Evolutionary conservation across 2,329 filamentous ascomycete genomes (phyloP).

Genomic region (Penicillium sp.): DNA sequence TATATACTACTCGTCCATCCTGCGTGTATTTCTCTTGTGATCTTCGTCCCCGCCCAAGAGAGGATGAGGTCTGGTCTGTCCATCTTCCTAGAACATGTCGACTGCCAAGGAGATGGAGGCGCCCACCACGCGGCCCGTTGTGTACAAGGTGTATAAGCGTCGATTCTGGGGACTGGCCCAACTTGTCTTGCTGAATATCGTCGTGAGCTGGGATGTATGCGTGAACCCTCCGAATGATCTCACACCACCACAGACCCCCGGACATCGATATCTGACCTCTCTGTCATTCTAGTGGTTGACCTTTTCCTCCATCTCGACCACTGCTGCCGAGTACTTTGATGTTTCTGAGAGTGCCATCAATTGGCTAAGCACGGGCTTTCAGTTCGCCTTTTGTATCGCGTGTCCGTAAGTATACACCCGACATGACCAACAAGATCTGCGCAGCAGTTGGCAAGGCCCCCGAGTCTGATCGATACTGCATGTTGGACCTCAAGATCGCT

Average conservation of each 20-base stretch:
- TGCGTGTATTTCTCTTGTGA: neutral
- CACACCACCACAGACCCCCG: neutral
- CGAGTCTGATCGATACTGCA: neutral
- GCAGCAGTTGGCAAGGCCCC: neutral
- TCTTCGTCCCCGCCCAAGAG: neutral
- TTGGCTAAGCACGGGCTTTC: conserved; percentile 86
- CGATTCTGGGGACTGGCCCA: conserved; percentile 87
- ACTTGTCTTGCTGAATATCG: conserved; percentile 83
- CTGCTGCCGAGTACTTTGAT: conserved; percentile 73
- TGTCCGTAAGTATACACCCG: conserved; percentile 60
- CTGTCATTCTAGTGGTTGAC: conserved; percentile 73
- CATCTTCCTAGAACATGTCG: conserved; percentile 2
- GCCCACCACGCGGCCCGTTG: conserved; percentile 27
- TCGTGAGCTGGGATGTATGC: conserved; percentile 93
- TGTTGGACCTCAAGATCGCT: neutral
- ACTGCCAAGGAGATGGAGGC: conserved; percentile 17
- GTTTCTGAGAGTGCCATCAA: conserved; percentile 80
- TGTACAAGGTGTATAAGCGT: conserved; percentile 72
- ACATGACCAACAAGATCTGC: neutral
- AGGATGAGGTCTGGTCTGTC: neutral
- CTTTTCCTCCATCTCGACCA: conserved; percentile 79
- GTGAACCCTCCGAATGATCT: neutral
- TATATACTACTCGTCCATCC: neutral
- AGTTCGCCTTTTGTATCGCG: conserved; percentile 78
- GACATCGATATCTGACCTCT: neutral